Base-by-base conservation (phyloP, 108 stramenopile species). In the Chaetoceros muelleri region DNA sequence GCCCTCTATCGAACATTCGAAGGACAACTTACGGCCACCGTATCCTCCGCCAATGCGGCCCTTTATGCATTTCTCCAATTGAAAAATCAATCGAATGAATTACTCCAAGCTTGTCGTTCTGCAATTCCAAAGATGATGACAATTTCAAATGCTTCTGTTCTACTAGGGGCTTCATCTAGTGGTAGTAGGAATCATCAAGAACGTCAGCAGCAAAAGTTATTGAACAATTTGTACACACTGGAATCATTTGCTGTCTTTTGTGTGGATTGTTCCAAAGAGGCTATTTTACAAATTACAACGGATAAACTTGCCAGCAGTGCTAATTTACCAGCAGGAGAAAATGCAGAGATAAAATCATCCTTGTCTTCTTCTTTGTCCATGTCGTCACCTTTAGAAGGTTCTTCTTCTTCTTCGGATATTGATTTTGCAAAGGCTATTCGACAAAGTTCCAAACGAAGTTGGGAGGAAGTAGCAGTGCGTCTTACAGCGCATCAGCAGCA, bases 281-380 rank as follows among this genome's bases (percentile, higher is more conserved):
- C 85, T 3, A 80, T 87, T 24, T 79, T 79, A 48, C 66, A 78
- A 28, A 53, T 93, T 30, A 54, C 75, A 0, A 88, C 85, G 16
- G 91, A 93, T 58, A 45, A 57, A 59, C 56, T 93, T 16, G 76
- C 91, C 2, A 67, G 72, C 28, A 69, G 79, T 27, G 90, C 90
- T 20, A 93, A 93, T 71, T 55, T 82, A 50, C 68, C 74, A 1
- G 34, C 66, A 44, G 30, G 57, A 26, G 65, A 69, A 58, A 40
- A 40, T 40, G 24, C 22, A 26, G 24, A 16, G 29, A 23, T 46
- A 29, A 17, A 29, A 24, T 27, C 67, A 16, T 34, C 68, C 44
- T 45, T 63, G 30, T 47, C 22, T 10, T 24, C 48, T 52, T 10
- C 20, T 17, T 67, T 44, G 28, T 51, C 56, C 44, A 28, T 24